Evolutionary conservation across 2,329 filamentous ascomycete species (phyloP).

Genomic region (Trichoderma sp.): DNA sequence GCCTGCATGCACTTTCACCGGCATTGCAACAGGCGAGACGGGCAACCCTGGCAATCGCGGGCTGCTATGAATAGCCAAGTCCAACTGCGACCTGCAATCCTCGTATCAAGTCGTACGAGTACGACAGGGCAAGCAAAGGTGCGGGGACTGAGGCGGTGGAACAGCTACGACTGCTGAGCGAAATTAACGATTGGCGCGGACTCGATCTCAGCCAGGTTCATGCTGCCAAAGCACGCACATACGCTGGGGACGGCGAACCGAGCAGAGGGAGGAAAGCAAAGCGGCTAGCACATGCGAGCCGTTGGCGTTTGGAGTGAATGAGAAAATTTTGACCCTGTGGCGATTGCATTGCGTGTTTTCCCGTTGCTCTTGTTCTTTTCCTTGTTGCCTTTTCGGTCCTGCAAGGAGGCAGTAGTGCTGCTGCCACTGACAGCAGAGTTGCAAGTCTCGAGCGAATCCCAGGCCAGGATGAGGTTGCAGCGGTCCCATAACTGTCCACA

Average conservation of each 20-base stretch:
- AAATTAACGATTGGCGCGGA: conserved; percentile 16
- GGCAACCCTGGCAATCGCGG: background rate
- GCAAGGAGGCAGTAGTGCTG: conserved; percentile 3
- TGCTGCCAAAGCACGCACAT: background rate
- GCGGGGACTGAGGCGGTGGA: conserved; percentile 11
- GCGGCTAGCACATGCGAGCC: conserved; percentile 16
- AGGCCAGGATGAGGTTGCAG: background rate
- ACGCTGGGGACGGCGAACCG: background rate
- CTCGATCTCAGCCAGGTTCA: conserved; percentile 2
- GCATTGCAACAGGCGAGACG: background rate
- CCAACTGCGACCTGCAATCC: no score
- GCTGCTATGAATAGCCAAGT: background rate
- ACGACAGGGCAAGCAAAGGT: conserved; percentile 5
- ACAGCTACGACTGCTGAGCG: conserved; percentile 16
- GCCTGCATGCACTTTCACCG: conserved; percentile 15
- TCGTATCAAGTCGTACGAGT: background rate
- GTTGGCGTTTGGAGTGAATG: conserved; percentile 2
- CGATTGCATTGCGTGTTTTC: conserved; percentile 20
- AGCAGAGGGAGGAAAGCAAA: conserved; percentile 6
- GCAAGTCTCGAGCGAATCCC: background rate
- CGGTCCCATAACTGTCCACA: conserved; percentile 24
- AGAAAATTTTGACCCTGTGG: conserved; percentile 7
- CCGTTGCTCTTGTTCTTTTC: conserved; percentile 7
- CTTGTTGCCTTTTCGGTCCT: background rate
- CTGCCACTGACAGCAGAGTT: background rate